phyloP scores from a whole-genome alignment of 495 filamentous ascomycete genomes.

The Lophiostoma macrostomum region DNA sequence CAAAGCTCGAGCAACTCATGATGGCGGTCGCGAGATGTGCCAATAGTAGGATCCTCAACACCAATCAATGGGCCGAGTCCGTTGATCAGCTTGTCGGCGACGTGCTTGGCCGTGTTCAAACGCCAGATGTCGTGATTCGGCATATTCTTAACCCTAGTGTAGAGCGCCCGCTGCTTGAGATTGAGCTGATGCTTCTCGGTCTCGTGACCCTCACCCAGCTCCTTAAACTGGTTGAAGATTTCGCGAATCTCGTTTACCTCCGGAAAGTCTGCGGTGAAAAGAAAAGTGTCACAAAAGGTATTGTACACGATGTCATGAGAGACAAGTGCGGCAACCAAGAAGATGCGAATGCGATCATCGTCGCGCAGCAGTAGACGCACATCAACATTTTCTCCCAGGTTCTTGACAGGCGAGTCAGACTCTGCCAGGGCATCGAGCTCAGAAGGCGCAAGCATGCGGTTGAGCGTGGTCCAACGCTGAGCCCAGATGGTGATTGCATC shows the following conservation, averaged over 20 bases:
- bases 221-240: background rate
- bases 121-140: constrained; percentile 2
- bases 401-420: background rate
- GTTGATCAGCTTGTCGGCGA: background rate
- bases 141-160: background rate
- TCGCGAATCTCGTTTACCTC: background rate
- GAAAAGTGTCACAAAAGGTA: constrained; percentile 4
- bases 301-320: constrained; percentile 3
- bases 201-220: background rate
- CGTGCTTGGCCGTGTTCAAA: background rate
- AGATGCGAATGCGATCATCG: background rate
- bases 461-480: background rate
- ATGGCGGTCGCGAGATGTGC: too few species aligned
- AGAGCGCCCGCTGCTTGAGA: constrained; percentile 5
- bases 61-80: background rate
- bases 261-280: constrained; percentile 1
- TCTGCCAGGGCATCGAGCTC: background rate
- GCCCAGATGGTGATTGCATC: constrained; percentile 15
- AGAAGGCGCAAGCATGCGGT: background rate
- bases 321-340: constrained; percentile 9
- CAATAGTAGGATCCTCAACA: background rate
- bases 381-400: background rate
- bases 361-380: background rate
- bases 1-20: constrained; percentile 4
- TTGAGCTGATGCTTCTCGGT: constrained; percentile 5